phyloP scores from a whole-genome alignment of 441 rosid species.

The Gossypium davidsonii region DNA sequence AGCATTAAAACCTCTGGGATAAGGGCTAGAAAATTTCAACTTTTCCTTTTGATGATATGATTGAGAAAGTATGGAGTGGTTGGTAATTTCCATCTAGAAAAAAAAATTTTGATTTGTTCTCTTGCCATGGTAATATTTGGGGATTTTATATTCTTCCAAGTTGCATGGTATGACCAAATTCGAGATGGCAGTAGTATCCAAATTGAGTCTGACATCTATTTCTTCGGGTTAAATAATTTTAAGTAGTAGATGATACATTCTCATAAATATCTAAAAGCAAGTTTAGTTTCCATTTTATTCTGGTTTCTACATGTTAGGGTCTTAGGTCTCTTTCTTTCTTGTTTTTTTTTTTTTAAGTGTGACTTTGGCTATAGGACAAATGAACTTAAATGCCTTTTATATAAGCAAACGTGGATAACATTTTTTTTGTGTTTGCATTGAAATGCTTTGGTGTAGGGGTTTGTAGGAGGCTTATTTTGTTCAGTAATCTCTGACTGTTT shows the following conservation, averaged over 20 bases:
- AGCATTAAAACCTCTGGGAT: conserved; percentile 30
- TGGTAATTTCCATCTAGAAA: background rate
- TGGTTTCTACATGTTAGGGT: background rate
- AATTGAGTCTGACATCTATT: conserved; percentile 10
- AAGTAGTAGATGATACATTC: conserved; percentile 6
- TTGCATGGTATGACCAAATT: conserved; percentile 23
- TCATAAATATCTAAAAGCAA: background rate
- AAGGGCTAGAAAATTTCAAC: conserved; percentile 15
- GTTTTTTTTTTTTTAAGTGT: no score
- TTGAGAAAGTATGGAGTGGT: background rate
- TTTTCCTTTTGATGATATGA: conserved; percentile 16
- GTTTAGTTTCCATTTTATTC: background rate
- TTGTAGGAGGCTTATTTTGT: background rate
- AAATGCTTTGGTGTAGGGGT: background rate
- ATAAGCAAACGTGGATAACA: background rate
- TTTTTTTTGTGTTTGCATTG: background rate
- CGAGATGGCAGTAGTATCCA: conserved; percentile 18
- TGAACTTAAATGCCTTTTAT: background rate
- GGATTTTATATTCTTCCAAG: background rate
- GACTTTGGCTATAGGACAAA: background rate
- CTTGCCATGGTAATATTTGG: conserved; percentile 2
- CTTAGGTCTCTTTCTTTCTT: background rate
- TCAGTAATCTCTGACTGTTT: background rate
- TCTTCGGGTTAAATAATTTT: background rate
- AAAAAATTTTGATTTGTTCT: background rate